Base-by-base conservation (phyloP, 768 basidiomycete genomes). In the Boletus subcaerulescens region DNA sequence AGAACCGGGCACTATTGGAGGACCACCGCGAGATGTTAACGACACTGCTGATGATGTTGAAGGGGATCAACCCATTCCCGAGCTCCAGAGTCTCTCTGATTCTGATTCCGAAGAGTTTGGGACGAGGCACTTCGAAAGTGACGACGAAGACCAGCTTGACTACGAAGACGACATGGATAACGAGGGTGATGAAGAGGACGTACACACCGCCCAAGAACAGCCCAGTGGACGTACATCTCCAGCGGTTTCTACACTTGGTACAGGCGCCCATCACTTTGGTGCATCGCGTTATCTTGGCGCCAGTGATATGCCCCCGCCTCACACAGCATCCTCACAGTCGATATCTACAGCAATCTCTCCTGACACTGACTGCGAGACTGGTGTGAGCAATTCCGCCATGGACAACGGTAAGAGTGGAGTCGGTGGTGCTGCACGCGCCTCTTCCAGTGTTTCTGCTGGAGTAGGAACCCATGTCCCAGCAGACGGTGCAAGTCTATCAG, bases 81-180 rank as follows among this genome's bases (percentile, higher is more conserved):
- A 71, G 18, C 36, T 68, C 24, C 64, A 58, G 17, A 64, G 59
- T 55, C 48, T 59, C 32, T 61, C 60, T 38, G 62, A 59, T 55
- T 69, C 62, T 3, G 60, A 60, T 40, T 74, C 73, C 11, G 75
- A 66, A 33, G 62, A 60, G n/a, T 58, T 56, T 39, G 66, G 49
- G 12, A 38, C 51, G 14, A 38, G 55, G 29, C 55, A 29, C 31
- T 52, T 42, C 18, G 58, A 59, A 46, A 66, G 58, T 32, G 66
- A 57, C 35, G 59, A 64, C 45, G 64, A 62, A 47, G 67, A 62
- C 32, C 63, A 66, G 9, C 65, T 71, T 13, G 55, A 71, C 38
- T 60, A 60, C 41, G 73, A 71, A 41, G 66, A 68, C 10, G 67
- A 67, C n/a, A 3, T 18, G 6, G 67, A 68, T 24, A 66, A 65